phyloP scores from a whole-genome alignment of 1,139 yeast species.

The Yamadazyma friedrichii region DNA sequence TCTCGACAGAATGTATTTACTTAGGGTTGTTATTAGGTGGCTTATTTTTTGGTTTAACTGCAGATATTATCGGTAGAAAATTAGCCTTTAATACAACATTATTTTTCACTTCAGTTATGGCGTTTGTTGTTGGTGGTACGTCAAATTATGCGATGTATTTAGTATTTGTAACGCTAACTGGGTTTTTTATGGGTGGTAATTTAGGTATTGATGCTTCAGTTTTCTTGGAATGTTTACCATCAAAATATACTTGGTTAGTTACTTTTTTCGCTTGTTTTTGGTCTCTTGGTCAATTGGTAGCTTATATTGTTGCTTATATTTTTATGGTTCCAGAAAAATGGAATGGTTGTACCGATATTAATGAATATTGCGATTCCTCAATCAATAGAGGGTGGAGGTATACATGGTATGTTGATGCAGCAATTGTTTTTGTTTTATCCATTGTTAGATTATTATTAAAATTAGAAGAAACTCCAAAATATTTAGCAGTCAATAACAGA shows the following conservation, averaged over 20 bases:
- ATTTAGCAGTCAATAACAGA: slow-evolving; percentile 30
- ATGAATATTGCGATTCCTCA: slow-evolving; percentile 29
- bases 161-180: slow-evolving; percentile 22
- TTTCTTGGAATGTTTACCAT: slow-evolving; percentile 28
- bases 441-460: slow-evolving; percentile 26
- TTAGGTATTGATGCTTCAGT: slow-evolving; percentile 30
- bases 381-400: slow-evolving; percentile 38
- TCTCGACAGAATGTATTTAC: slow-evolving; percentile 17
- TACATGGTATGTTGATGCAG: slow-evolving; percentile 33
- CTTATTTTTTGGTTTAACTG: slow-evolving; percentile 50
- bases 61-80: slow-evolving; percentile 56
- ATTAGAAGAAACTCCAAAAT: slow-evolving; percentile 36
- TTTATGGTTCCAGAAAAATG: slow-evolving; percentile 25
- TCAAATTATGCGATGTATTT: slow-evolving; percentile 29
- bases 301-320: slow-evolving; percentile 32
- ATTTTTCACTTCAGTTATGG: slow-evolving; percentile 22
- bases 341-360: slow-evolving; percentile 22
- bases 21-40: slow-evolving; percentile 54
- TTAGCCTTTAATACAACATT: slow-evolving; percentile 46
- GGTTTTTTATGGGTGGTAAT: slow-evolving; percentile 32
- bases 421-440: slow-evolving; percentile 29
- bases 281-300: slow-evolving; percentile 37
- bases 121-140: slow-evolving; percentile 28
- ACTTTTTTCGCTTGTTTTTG: slow-evolving; percentile 38
- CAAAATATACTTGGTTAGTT: slow-evolving; percentile 17